Conservation (phyloP, 2,329 filamentous ascomycete genomes). For the Alternaria incomplexa region DNA sequence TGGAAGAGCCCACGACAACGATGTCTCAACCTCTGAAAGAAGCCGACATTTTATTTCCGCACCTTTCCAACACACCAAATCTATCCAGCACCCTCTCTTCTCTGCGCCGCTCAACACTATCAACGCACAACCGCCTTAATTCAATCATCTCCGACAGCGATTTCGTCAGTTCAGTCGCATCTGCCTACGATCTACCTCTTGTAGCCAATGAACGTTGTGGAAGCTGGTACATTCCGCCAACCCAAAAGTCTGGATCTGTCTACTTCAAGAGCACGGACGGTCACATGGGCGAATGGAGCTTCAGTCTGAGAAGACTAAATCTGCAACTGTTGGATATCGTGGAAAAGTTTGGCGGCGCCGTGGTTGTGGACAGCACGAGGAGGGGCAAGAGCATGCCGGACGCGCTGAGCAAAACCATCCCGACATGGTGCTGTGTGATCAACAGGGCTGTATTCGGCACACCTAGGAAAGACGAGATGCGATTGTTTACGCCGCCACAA, state of each 20-base stretch:
- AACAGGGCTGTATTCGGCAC: conserved; percentile 80
- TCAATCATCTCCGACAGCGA: conserved; percentile 78
- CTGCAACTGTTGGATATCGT: conserved; percentile 77
- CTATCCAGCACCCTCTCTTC: conserved; percentile 67
- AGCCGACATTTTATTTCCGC: conserved; percentile 60
- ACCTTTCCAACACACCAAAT: conserved; percentile 68
- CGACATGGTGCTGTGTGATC: conserved; percentile 89
- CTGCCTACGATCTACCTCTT: conserved; percentile 68
- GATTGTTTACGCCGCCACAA: conserved; percentile 73
- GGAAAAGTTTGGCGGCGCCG: conserved; percentile 71
- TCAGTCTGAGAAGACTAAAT: conserved; percentile 85
- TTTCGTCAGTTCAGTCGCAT: conserved; percentile 71
- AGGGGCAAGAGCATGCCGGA: conserved; percentile 96
- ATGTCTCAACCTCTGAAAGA: conserved; percentile 39
- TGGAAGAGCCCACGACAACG: not conserved
- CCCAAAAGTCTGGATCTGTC: conserved; percentile 71
- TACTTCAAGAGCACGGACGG: conserved; percentile 99
- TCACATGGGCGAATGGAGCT: conserved; percentile 88
- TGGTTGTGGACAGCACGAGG: conserved; percentile 92
- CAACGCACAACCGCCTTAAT: conserved; percentile 78
- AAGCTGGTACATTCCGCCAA: conserved; percentile 85
- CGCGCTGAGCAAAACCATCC: conserved; percentile 89
- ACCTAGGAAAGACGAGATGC: conserved; percentile 33
- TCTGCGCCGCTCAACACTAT: conserved; percentile 77
- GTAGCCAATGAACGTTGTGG: conserved; percentile 95